phyloP scores from a whole-genome alignment of 169 alveolate genomes.

The Babesia divergens region DNA sequence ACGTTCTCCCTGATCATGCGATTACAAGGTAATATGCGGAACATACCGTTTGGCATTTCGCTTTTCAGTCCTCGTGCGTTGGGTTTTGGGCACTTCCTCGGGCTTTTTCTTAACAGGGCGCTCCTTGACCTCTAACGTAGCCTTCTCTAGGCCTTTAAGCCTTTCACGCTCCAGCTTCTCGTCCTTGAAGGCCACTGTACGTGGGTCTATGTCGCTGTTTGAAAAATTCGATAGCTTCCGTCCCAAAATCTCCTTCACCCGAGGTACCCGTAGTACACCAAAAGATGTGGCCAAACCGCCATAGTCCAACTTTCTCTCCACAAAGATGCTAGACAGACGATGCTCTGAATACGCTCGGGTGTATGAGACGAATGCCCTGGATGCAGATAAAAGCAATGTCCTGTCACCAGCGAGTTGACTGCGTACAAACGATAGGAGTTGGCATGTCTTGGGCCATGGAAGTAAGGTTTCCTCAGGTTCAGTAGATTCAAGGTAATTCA shows the following conservation, averaged over 20 bases:
- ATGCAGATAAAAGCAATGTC: constrained; percentile 23
- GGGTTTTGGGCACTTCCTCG: background rate
- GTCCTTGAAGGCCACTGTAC: constrained; percentile 41
- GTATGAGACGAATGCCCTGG: constrained; percentile 88
- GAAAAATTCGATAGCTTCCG: constrained; percentile 20
- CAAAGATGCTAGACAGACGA: constrained; percentile 39
- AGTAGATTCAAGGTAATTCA: constrained; percentile 23
- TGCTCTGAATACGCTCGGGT: constrained; percentile 79
- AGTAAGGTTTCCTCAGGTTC: constrained; percentile 26
- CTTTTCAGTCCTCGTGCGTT: constrained; percentile 73
- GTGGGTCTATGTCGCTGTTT: constrained; percentile 19
- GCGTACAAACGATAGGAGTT: constrained; percentile 35
- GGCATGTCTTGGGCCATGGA: constrained; percentile 35
- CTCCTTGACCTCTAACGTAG: background rate
- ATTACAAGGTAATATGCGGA: background rate
- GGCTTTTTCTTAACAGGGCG: background rate
- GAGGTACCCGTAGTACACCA: constrained; percentile 87
- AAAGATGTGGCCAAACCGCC: constrained; percentile 83
- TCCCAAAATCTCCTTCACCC: constrained; percentile 90
- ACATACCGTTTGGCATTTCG: constrained; percentile 65
- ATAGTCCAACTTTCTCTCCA: constrained; percentile 39
- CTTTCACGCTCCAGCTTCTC: constrained; percentile 37
- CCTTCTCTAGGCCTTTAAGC: constrained; percentile 11
- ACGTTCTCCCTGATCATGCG: background rate
- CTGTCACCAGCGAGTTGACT: constrained; percentile 9